Conservation (phyloP, 2,329 filamentous ascomycete species). For the Fusarium temperatum region DNA sequence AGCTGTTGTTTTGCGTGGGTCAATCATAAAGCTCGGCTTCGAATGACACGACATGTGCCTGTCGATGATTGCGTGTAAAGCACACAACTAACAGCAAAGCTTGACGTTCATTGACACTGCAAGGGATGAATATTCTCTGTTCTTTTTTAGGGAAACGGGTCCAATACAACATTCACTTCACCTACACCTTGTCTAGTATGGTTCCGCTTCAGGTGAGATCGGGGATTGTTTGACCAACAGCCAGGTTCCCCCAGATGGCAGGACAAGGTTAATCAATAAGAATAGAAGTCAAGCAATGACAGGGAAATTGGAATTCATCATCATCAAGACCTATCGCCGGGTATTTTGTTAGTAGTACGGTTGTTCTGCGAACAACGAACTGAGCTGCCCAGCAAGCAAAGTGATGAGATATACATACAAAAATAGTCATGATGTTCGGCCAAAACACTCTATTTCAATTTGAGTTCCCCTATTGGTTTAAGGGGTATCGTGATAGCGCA, state of each 20-base stretch:
- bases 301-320: conserved; percentile 3
- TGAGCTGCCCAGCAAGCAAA: not conserved
- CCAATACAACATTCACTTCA: conserved; percentile 25
- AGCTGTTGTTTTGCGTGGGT: conserved; percentile 11
- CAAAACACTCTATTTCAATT: conserved; percentile 6
- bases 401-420: conserved; percentile 13
- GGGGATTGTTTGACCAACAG: conserved; percentile 33
- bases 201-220: conserved; percentile 43
- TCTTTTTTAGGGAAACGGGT: conserved; percentile 39
- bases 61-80: conserved; percentile 17
- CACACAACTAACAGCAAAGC: not conserved
- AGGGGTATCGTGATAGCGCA: conserved; percentile 30
- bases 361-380: not conserved
- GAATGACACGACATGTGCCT: not conserved
- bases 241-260: conserved; percentile 39
- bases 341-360: not conserved
- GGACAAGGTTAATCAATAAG: conserved; percentile 31
- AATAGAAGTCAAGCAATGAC: conserved; percentile 24
- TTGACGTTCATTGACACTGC: conserved; percentile 16
- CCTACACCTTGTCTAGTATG: conserved; percentile 31
- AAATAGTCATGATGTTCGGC: conserved; percentile 9
- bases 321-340: not conserved
- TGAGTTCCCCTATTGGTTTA: conserved; percentile 6
- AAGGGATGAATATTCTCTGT: conserved; percentile 26
- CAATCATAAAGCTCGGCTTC: conserved; percentile 9